Evolutionary conservation across 2,329 filamentous ascomycete species (phyloP).

Genomic region (Hymenoscyphus salicellus): DNA sequence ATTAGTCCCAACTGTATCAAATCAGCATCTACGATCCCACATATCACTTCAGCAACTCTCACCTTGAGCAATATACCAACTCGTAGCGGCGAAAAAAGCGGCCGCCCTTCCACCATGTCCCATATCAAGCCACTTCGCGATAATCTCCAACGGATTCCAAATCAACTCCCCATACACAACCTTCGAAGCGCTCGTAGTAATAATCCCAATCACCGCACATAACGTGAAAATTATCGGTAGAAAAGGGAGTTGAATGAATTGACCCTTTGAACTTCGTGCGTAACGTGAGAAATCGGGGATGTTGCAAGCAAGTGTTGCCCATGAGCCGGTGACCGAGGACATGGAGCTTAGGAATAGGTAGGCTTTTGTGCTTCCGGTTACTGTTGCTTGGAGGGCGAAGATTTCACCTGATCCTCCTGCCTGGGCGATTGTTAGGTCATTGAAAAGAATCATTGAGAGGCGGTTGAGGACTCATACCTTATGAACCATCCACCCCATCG

Average conservation of each 20-base stretch:
- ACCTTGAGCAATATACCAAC: conserved; percentile 51
- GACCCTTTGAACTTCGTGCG: conserved; percentile 28
- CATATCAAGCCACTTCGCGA: conserved; percentile 42
- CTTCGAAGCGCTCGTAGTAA: conserved; percentile 53
- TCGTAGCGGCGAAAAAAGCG: conserved; percentile 50
- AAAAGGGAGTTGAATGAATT: conserved; percentile 41
- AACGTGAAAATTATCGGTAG: conserved; percentile 34
- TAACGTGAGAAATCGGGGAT: conserved; percentile 39
- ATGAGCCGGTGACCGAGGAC: conserved; percentile 34
- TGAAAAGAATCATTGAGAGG: not conserved
- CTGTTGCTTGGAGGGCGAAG: conserved; percentile 27
- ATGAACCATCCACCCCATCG: conserved; percentile 61
- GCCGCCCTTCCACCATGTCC: conserved; percentile 44
- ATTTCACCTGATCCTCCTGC: conserved; percentile 42
- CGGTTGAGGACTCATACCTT: conserved; percentile 36
- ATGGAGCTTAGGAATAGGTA: conserved; percentile 33
- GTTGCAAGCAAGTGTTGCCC: conserved; percentile 37
- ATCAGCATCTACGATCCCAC: not conserved
- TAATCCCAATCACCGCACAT: conserved; percentile 49
- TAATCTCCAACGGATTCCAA: conserved; percentile 50
- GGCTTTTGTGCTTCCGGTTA: conserved; percentile 30
- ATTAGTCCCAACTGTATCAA: conserved; percentile 48
- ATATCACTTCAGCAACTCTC: not conserved
- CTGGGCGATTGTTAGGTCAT: not conserved
- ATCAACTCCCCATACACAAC: conserved; percentile 50